These are phyloP conservation scores for Metschnikowia cubensis DNA, from an alignment of 805 yeast species.

Conservation along the genomic window DNA sequence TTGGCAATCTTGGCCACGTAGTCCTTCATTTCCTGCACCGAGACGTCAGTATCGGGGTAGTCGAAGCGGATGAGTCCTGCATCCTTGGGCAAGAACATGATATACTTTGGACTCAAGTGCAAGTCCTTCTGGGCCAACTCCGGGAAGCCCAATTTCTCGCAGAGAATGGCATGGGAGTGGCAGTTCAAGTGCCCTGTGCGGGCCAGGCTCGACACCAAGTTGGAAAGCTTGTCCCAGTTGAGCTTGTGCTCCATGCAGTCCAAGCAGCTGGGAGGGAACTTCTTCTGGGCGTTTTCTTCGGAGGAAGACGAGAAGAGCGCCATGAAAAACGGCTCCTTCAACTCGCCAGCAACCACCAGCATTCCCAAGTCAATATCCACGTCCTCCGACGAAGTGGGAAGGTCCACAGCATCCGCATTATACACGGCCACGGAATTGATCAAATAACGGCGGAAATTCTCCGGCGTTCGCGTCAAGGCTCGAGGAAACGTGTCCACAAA, in stretches of 20 bases:
- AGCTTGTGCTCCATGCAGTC: constrained; percentile 50
- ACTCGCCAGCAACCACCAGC: constrained; percentile 48
- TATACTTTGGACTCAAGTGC: constrained; percentile 36
- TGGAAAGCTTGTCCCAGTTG: constrained; percentile 56
- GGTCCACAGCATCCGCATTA: constrained; percentile 32
- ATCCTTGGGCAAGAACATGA: constrained; percentile 50
- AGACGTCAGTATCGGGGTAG: constrained; percentile 30
- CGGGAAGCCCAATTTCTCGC: constrained; percentile 47
- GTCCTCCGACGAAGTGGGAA: constrained; percentile 39
- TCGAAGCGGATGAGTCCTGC: constrained; percentile 47
- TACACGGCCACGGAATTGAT: constrained; percentile 50
- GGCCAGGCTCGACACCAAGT: constrained; percentile 38
- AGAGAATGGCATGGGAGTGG: constrained; percentile 44
- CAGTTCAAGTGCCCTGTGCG: constrained; percentile 61
- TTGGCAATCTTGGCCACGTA: constrained; percentile 48
- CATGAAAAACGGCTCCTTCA: constrained; percentile 47
- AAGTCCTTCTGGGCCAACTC: constrained; percentile 22
- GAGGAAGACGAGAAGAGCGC: constrained; percentile 63
- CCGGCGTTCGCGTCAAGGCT: constrained; percentile 42
- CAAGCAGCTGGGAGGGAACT: constrained; percentile 39
- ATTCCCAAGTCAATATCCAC: constrained; percentile 43
- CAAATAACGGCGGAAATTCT: constrained; percentile 50
- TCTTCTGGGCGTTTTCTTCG: constrained; percentile 35
- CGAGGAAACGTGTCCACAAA: constrained; percentile 45
- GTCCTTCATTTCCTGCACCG: constrained; percentile 28